A percentile compares a stretch with the other conserved stretches of the same genome.
These are phyloP conservation scores for Tetracentron sinense DNA, from an alignment of 164 flowering plant genomes.

Conservation along the genomic window DNA sequence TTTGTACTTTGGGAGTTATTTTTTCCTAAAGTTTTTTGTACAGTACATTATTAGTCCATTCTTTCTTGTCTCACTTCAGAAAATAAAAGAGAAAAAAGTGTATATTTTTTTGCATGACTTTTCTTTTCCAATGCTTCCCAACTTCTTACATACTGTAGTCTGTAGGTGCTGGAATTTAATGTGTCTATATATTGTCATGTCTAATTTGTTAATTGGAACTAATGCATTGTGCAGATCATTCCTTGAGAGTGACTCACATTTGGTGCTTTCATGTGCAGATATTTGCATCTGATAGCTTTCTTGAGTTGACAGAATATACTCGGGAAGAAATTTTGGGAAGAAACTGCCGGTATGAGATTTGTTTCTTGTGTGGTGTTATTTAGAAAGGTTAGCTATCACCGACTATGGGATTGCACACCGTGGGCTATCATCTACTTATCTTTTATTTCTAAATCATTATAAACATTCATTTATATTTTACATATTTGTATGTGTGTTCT, in stretches of 20 bases:
- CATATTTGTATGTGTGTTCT: too few species aligned
- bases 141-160: too few species aligned
- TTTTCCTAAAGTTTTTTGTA: background rate
- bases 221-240: conserved; percentile 1
- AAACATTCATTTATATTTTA: too few species aligned
- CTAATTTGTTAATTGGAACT: background rate
- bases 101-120: background rate
- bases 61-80: background rate
- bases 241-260: background rate
- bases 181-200: background rate
- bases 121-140: background rate
- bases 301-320: conserved; percentile 86
- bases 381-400: background rate
- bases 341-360: conserved; percentile 70
- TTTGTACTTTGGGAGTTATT: background rate
- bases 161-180: background rate
- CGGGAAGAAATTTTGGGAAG: conserved; percentile 95
- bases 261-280: conserved; percentile 55
- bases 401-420: background rate
- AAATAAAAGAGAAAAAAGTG: background rate
- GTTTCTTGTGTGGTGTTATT: background rate
- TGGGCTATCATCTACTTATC: too few species aligned
- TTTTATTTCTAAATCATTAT: too few species aligned
- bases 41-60: background rate
- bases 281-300: conserved; percentile 98